A percentile compares a stretch with the other conserved stretches of the same genome.
Conservation (phyloP, 768 basidiomycete species). For the Daedalea quercina region DNA sequence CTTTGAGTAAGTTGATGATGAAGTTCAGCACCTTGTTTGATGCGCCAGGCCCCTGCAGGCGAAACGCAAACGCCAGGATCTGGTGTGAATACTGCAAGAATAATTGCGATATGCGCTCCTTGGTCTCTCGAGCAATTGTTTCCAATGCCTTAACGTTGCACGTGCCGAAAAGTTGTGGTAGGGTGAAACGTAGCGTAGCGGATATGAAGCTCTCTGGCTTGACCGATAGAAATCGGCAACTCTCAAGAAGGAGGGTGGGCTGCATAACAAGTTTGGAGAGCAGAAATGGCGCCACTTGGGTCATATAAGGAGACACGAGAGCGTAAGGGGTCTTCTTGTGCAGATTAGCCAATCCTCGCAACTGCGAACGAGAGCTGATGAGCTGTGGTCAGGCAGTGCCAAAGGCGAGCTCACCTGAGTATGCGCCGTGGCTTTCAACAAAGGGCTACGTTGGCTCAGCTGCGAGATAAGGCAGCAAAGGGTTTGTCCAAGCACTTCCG, state of each 20-base stretch:
- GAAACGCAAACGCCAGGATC: conserved; percentile 63
- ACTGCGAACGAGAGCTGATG: conserved; percentile 29
- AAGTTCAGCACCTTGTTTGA: conserved; percentile 58
- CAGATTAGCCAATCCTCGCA: conserved; percentile 48
- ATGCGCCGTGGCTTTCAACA: conserved; percentile 62
- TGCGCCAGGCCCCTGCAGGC: conserved; percentile 45
- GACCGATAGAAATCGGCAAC: conserved; percentile 62
- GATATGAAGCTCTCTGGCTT: conserved; percentile 54
- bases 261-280: conserved; percentile 51
- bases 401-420: conserved; percentile 56
- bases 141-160: conserved; percentile 54
- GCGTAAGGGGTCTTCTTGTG: conserved; percentile 58
- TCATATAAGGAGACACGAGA: conserved; percentile 64
- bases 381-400: background rate
- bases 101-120: conserved; percentile 36
- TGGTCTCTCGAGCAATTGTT: conserved; percentile 49
- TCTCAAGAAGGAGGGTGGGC: conserved; percentile 53
- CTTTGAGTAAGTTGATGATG: conserved; percentile 50
- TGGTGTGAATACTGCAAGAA: conserved; percentile 51
- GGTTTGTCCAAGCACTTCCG: conserved; percentile 49
- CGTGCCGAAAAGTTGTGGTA: conserved; percentile 64
- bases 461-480: conserved; percentile 60
- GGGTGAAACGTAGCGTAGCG: conserved; percentile 53
- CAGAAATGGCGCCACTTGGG: conserved; percentile 59
- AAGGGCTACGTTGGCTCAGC: conserved; percentile 59